Evolutionary conservation across 805 yeast species (phyloP), one percentile per base, ranked within the genome.

Genomic region (Wickerhamiella parazyma): DNA sequence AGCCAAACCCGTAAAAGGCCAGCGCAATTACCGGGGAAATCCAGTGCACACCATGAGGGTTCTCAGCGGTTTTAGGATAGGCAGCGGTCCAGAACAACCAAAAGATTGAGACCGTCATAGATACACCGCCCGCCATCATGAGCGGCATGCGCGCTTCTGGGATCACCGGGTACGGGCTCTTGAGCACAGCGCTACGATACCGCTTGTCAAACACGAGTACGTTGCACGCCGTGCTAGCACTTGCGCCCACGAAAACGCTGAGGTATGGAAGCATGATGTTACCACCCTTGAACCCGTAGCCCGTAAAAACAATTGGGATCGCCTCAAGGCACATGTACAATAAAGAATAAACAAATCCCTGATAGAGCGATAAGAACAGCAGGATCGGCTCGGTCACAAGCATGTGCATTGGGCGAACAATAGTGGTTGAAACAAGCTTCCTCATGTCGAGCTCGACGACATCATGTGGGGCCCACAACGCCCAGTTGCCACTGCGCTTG

Each of bases 51-150:
- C 61, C 61, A 24, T 77, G 61, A 3, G 36, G 36, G 38, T 72
- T 77, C 25, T 33, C 33, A 6, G 20, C 36, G 12, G 25, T 35
- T 19, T 77, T 61, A 39, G 73, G 78, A 60, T 77, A 86, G 50
- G 74, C 71, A 57, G 94, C 95, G 9, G 87, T 68, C 95, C 95
- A 86, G 46, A 82, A 75, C 57, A 86, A 68, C 94, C 94, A 83
- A 54, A 85, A 69, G 48, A 85, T 65, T 44, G 95, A 95, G 44
- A 76, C 66, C 26, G 89, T 79, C 65, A 85, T 83, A 6, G 70
- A 56, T 41, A 80, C 49, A 20, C 78, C 75, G 26, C 94, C 87
- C 29, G 70, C 61, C 60, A 83, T 72, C 80, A 85, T 75, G 31
- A 87, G 77, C 17, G 77, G 74, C 48, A 86, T 66, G 58, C 95